Evolutionary conservation across 164 flowering plant genomes (phyloP), one percentile per base, ranked within the genome.

Genomic region (Euptelea pleiosperma): DNA sequence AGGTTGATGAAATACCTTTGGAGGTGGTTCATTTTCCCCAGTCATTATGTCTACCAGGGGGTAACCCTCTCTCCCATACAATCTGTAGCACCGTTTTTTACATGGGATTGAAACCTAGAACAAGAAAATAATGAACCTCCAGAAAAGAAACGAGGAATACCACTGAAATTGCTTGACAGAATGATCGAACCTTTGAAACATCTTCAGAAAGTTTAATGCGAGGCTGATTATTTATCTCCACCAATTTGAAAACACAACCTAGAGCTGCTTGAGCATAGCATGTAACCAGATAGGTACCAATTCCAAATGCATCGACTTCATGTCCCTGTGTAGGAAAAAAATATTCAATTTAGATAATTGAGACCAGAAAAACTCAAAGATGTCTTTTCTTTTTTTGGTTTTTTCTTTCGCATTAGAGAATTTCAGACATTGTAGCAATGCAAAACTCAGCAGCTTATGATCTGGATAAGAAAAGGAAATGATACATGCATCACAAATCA

Each of bases 171-270:
- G 34, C 25, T 62, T 34, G 45, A 43, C 6, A 46, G 33, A 36
- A 52, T 50, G 42, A 66, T 44, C 72, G 64, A 63, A 94, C 99
- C 99, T 94, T 94, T 48, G 99, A 64, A 62, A 94, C 85, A 75
- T 94, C 99, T 83, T 94, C 99, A 35, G 99, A 94, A 30, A 94
- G 89, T 56, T 94, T 91, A 39, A 91, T 94, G 8, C 98, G 95
- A 36, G 99, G 99, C 70, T 89, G 96, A 64, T 76, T 73, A 60
- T 91, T 89, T 65, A 94, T 94, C 73, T 94, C 99, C 49, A 94
- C 98, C 63, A 94, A 82, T 76, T 94, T 94, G 82, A 89, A 91
- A 54, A 94, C 99, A 71, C 90, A 86, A 56, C 99, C 99, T 61
- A 94, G 76, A 53, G 99, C 99, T 60, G 98, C 86, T 72, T 94